Evolutionary conservation across 2,329 filamentous ascomycete species (phyloP), one percentile per base, ranked within the genome.

Genomic region (Claviceps digitariae): DNA sequence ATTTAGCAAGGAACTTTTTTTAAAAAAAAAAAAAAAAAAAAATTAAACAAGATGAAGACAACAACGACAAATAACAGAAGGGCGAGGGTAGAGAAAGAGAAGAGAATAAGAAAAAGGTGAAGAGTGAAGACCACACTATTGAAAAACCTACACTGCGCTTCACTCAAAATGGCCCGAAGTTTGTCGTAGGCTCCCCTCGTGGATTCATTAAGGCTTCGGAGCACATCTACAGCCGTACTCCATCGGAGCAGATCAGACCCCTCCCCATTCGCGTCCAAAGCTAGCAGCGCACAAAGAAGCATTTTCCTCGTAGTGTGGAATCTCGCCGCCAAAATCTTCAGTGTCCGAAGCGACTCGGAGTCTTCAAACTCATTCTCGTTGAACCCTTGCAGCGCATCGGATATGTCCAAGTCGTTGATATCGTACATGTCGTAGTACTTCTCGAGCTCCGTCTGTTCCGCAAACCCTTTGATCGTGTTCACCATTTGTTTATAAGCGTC

Each of bases 361-460:
- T 95, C 87, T 49, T 95, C 87, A 55, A 85, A 79, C 51, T 87
- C 81, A n/a, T 74, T 70, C 48, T 86, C 79, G 4, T 77, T 75
- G 54, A 84, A 83, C 1, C 81, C 81, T 45, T 76, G 71, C 58
- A 83, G 76, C n/a, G 84, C 80, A 60, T 88, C 84, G 21, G 79
- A 76, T 38, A 88, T 79, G 64, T 90, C 86, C 54, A 83, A 78
- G 54, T 84, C 78, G 56, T 80, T 86, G 56, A 91, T 81, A 59
- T 90, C 87, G 64, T 91, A 90, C 56, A 91, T 86, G 63, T 97
- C 91, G 62, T 93, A 87, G 65, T 95, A 95, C 68, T 90, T 93
- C 61, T 95, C 89, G 45, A 98, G 72, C 62, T 95, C 87, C 49
- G 86, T 79, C 62, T 86, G 81, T 64, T 90, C 83, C 1, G 90